phyloP scores from a whole-genome alignment of 2,329 filamentous ascomycete species.

The Orbilia oligospora region DNA sequence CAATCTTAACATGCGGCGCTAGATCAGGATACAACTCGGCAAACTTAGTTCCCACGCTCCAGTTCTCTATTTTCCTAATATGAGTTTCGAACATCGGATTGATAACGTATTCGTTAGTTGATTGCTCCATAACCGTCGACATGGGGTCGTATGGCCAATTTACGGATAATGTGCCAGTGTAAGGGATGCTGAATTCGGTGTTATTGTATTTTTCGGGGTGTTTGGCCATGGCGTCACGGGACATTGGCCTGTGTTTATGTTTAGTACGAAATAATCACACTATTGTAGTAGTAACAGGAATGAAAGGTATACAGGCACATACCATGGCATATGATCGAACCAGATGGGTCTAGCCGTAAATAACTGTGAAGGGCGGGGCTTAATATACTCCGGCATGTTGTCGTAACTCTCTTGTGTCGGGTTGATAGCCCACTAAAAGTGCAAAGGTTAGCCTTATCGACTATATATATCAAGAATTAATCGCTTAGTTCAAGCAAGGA shows the following conservation, averaged over 20 bases:
- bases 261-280: background rate
- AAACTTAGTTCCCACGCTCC: slow-evolving; percentile 82
- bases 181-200: slow-evolving; percentile 86
- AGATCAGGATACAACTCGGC: slow-evolving; percentile 75
- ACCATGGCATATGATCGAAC: slow-evolving; percentile 85
- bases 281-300: background rate
- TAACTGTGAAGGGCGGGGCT: slow-evolving; percentile 77
- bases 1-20: slow-evolving; percentile 61
- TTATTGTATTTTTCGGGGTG: slow-evolving; percentile 74
- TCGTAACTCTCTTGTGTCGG: slow-evolving; percentile 85
- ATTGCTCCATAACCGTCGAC: slow-evolving; percentile 76
- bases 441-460: background rate
- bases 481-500: slow-evolving; percentile 62
- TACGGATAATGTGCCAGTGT: slow-evolving; percentile 80
- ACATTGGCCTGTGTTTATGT: slow-evolving; percentile 48
- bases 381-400: slow-evolving; percentile 80
- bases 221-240: slow-evolving; percentile 59
- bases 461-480: background rate
- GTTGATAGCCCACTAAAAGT: slow-evolving; percentile 80
- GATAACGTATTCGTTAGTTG: slow-evolving; percentile 78
- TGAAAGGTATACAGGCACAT: slow-evolving; percentile 1
- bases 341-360: slow-evolving; percentile 80
- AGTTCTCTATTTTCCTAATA: slow-evolving; percentile 81
- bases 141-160: slow-evolving; percentile 88
- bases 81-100: slow-evolving; percentile 91